Base-by-base conservation (phyloP, 1,139 yeast genomes). In the Hyphopichia burtonii region DNA sequence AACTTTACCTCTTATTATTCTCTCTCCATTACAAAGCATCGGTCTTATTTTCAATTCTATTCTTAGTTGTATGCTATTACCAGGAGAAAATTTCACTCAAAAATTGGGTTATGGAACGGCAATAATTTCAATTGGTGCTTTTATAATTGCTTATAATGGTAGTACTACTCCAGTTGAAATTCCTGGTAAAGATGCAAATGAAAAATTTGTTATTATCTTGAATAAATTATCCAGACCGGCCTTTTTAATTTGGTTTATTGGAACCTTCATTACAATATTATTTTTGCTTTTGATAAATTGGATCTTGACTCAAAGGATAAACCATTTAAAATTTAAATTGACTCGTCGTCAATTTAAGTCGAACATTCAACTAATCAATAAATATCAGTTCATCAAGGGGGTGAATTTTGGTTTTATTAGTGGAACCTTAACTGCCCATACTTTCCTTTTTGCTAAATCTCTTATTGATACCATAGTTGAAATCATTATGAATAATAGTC, bases 371-470 rank as follows among this genome's bases (percentile, higher is more conserved):
- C 34, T 44, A 1, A 41, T 56, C 7, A 53, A 56, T 33, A 55
- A 53, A 38, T 53, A 53, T 34, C 61, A 59, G 32, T 67, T 70
- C 45, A 44, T 54, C 16, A 65, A 73, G 54, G 96, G 91, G 2
- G 63, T 79, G 10, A 63, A 78, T 25, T 86, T 74, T 56, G 96
- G 96, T 1, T 59, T 82, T 14, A 68, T 83, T 2, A 83, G 91
- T 37, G 96, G 96, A 1, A 78, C 85, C 0, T 68, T 89, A 40
- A 86, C 96, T 0, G 96, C 96, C 0, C 96, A 88, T 58, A 86
- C 96, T 0, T 75, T 90, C 43, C 71, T 90, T 41, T 77, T 88
- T 66, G 96, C 96, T 23, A 90, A 90, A 60, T 81, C 91, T 1
- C 76, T 88, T 0, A 86, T 89, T 14, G 96, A 88, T 54, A 79